These are phyloP conservation scores for Ceratobasidium sp. DNA, from an alignment of 1,284 basidiomycete genomes.

Conservation along the genomic window DNA sequence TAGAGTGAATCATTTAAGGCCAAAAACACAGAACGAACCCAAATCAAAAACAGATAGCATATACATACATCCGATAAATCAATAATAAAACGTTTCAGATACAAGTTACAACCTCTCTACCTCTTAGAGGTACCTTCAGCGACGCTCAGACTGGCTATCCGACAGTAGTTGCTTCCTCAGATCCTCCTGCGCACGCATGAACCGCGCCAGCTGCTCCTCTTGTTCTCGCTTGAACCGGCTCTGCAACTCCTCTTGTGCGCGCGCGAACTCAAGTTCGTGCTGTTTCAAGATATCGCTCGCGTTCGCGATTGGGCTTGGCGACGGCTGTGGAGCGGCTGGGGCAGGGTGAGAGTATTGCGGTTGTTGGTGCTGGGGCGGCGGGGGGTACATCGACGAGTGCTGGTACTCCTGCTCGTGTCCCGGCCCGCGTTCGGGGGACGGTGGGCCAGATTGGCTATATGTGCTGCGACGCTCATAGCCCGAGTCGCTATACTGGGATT, in stretches of 20 bases:
- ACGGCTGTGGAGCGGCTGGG: not conserved
- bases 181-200: conserved; percentile 35
- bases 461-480: conserved; percentile 20
- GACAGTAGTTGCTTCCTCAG: conserved; percentile 35
- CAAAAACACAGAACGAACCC: conserved; percentile 2
- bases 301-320: not conserved
- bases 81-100: conserved; percentile 1
- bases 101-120: conserved; percentile 12
- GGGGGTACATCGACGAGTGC: conserved; percentile 15
- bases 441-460: conserved; percentile 17
- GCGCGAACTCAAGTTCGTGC: conserved; percentile 36
- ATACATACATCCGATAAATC: conserved; percentile 20
- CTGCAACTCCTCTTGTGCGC: conserved; percentile 35
- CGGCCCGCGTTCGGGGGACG: not conserved
- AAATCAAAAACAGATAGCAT: not conserved
- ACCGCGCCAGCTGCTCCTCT: conserved; percentile 37
- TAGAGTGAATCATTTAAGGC: not conserved
- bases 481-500: conserved; percentile 18
- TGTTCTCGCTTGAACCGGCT: conserved; percentile 38
- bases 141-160: not conserved
- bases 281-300: conserved; percentile 12
- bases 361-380: not conserved
- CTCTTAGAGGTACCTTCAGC: not conserved
- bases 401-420: conserved; percentile 29
- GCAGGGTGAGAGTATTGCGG: not conserved